Evolutionary conservation across 495 filamentous ascomycete genomes (phyloP), one percentile per base, ranked within the genome.

Genomic region (Aspergillus sclerotiicarbonarius): DNA sequence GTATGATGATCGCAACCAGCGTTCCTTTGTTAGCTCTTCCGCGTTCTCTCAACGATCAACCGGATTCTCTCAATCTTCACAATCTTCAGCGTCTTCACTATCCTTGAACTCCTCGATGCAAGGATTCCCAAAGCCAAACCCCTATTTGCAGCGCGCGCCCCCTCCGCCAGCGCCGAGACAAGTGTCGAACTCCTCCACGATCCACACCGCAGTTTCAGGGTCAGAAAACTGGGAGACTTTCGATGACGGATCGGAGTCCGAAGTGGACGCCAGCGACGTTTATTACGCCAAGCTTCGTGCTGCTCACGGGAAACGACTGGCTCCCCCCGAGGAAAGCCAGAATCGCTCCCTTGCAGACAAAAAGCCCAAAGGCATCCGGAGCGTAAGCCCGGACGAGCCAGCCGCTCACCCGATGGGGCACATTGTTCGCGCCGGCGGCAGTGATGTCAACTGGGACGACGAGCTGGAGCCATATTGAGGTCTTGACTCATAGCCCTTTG

Each of bases 191-290:
- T 83, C 85, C 8, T 89, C 85, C 3, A 81, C 81, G 15, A 68
- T 76, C 30, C 83, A 80, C 59, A 90, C 88, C 0, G 78, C 74
- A 4, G 80, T 87, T 3, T 88, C 89, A 10, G 90, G 90, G 3
- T 93, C 89, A 0, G 92, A 96, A 72, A 97, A 97, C 70, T 97
- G 92, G 92, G 91, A 97, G 75, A 95, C 90, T 20, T 96, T 91
- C 59, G 88, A 91, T 61, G 87, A 90, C 68, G 83, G 80, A 41
- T 87, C 84, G 4, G 90, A 87, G 53, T 87, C 88, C 0, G 90
- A 94, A 61, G 72, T 71, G 32, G 91, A 92, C 68, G 81, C 83
- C 2, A 85, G 82, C 16, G 88, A 92, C 54, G 78, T 83, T 8
- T 92, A 93, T 69, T 91, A 89, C 65, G 86, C 88, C 57, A 91